A percentile compares a stretch with the other conserved stretches of the same genome.
phyloP scores from a whole-genome alignment of 371 early-diverging fungal genomes.

The Mortierella sp. region DNA sequence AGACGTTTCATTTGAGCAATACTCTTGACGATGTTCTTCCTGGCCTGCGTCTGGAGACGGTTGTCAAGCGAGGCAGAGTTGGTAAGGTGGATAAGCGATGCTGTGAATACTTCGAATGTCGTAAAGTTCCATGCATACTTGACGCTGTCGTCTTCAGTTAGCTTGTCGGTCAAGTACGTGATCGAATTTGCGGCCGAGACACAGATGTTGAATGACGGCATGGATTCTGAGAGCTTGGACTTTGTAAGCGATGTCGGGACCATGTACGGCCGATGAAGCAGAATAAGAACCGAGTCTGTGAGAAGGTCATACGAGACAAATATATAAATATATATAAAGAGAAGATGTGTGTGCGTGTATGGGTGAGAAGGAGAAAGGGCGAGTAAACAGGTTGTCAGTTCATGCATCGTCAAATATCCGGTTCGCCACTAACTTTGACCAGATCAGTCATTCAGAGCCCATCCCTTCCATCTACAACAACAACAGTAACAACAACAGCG shows the following conservation, averaged over 20 bases:
- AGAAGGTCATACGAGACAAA: not conserved
- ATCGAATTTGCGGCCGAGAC: constrained; percentile 52
- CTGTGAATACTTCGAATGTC: constrained; percentile 33
- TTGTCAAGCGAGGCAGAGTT: constrained; percentile 49
- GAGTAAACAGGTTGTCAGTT: not conserved
- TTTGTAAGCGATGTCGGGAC: constrained; percentile 41
- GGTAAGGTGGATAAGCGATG: constrained; percentile 48
- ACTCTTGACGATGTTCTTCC: constrained; percentile 44
- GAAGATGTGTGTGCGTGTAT: no score
- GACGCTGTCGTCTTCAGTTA: constrained; percentile 15
- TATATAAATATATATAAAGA: not conserved
- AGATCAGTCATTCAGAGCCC: not conserved
- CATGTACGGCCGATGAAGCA: constrained; percentile 69
- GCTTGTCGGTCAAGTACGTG: constrained; percentile 25
- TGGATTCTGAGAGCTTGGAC: constrained; percentile 41
- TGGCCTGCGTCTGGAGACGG: constrained; percentile 40
- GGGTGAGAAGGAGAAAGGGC: not conserved
- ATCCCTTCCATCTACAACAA: not conserved
- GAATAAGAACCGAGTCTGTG: constrained; percentile 59
- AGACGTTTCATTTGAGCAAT: constrained; percentile 30
- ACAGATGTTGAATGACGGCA: constrained; percentile 51
- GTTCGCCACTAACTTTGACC: not conserved
- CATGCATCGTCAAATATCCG: no score
- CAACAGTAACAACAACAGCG: not conserved
- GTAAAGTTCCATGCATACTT: constrained; percentile 29